Conservation (phyloP, 306 rosid species). For the Citrullus amarus region DNA sequence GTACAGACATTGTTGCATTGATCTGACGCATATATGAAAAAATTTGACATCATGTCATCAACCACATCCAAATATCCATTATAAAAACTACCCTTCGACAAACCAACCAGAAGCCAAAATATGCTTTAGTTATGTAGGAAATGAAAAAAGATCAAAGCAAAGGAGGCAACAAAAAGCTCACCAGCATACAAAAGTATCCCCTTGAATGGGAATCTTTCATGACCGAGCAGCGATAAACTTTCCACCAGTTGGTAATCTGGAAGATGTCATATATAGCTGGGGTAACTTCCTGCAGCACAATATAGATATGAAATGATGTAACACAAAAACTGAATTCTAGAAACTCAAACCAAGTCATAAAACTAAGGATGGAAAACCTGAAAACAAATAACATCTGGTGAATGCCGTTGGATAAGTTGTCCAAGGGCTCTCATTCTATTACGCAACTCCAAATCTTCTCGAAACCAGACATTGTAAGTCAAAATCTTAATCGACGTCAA, state of each 20-base stretch:
- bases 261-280: slow-evolving; percentile 22
- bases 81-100: neutral
- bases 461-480: slow-evolving; percentile 80
- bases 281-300: slow-evolving; percentile 25
- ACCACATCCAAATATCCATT: neutral
- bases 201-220: slow-evolving; percentile 11
- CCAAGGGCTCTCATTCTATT: slow-evolving; percentile 78
- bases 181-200: slow-evolving; percentile 36
- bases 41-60: neutral
- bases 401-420: slow-evolving; percentile 54
- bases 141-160: neutral
- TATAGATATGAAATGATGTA: neutral
- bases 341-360: neutral
- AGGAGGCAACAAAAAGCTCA: neutral
- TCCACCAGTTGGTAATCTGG: slow-evolving; percentile 31
- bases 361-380: slow-evolving; percentile 17
- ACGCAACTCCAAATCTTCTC: slow-evolving; percentile 62
- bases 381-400: slow-evolving; percentile 50
- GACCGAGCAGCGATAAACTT: slow-evolving; percentile 22
- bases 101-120: neutral
- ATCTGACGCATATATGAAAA: neutral
- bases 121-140: neutral
- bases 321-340: neutral
- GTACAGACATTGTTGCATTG: neutral
- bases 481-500: slow-evolving; percentile 34